These are phyloP conservation scores for Trichoderma sp. DNA, from an alignment of 2,329 filamentous ascomycete species.

Conservation along the genomic window DNA sequence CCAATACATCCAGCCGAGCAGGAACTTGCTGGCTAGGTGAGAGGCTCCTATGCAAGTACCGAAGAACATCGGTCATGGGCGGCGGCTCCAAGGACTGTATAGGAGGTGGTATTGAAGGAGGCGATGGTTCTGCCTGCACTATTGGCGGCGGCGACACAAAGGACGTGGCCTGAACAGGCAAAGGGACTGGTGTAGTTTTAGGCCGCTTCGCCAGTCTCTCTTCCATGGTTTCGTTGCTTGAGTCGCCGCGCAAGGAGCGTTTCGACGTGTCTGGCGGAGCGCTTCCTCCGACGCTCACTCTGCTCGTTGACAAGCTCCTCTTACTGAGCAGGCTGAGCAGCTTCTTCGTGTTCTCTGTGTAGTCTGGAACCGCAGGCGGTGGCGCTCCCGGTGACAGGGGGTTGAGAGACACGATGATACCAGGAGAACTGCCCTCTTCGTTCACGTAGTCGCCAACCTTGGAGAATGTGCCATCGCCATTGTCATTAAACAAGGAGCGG, in stretches of 20 bases:
- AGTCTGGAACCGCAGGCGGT: conserved; percentile 17
- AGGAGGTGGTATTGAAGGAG: neutral
- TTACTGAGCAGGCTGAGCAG: neutral
- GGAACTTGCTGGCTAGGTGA: conserved; percentile 23
- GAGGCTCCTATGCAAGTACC: conserved; percentile 28
- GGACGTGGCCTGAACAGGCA: neutral
- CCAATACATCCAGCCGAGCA: conserved; percentile 26
- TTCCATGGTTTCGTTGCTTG: neutral
- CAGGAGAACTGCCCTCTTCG: conserved; percentile 28
- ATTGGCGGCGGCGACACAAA: neutral
- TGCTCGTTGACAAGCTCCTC: neutral
- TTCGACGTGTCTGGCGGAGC: neutral
- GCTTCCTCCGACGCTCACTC: neutral
- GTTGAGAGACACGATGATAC: conserved; percentile 30
- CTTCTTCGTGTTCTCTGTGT: neutral
- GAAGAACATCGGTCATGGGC: conserved; percentile 16
- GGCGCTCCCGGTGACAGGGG: conserved; percentile 23
- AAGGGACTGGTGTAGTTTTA: neutral
- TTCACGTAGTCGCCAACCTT: conserved; percentile 27
- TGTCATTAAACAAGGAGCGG: conserved; percentile 36
- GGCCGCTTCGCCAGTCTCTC: conserved; percentile 4
- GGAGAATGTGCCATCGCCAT: conserved; percentile 40
- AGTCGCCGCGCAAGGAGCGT: neutral
- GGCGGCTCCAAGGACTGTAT: neutral
- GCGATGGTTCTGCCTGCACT: neutral